Percentiles rank a stretch among this genome's conserved stretches.
Conservation (phyloP, 148 eudicot genomes). For the Silene latifolia region DNA sequence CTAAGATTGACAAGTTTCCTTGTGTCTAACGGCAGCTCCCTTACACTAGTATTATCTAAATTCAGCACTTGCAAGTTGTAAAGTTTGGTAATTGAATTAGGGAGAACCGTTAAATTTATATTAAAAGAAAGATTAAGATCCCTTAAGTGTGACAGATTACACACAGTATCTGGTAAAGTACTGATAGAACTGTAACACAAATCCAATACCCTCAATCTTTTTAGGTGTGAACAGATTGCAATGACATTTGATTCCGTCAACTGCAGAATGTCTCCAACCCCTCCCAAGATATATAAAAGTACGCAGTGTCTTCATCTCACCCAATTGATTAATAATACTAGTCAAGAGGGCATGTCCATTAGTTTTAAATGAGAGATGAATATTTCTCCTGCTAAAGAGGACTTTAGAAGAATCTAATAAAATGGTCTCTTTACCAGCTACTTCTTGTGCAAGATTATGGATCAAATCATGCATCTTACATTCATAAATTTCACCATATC, state of each 20-base stretch:
- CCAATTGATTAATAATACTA: too few relatives aligned
- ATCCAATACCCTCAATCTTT: constrained; percentile 28
- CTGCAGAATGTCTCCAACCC: background rate
- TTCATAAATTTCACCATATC: background rate
- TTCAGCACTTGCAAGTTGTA: constrained; percentile 20
- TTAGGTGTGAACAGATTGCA: constrained; percentile 8
- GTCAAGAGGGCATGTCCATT: too few relatives aligned
- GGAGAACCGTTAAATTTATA: constrained; percentile 1
- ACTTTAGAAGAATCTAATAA: background rate
- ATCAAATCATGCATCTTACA: constrained; percentile 40
- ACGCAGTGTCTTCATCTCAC: too few relatives aligned
- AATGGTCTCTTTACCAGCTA: constrained; percentile 20
- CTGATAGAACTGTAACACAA: background rate
- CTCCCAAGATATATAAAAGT: too few relatives aligned
- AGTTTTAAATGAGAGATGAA: constrained; percentile 18
- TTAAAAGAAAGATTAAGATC: constrained; percentile 27
- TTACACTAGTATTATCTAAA: background rate
- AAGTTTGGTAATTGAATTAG: constrained; percentile 25
- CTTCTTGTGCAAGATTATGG: constrained; percentile 37
- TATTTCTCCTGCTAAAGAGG: background rate
- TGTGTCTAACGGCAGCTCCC: constrained; percentile 5
- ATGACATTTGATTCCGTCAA: background rate
- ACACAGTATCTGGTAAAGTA: constrained; percentile 11
- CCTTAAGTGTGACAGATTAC: constrained; percentile 32
- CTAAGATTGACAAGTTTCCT: constrained; percentile 19